Conservation (phyloP, 1,284 basidiomycete species). For the Leccinum ponderosum region DNA sequence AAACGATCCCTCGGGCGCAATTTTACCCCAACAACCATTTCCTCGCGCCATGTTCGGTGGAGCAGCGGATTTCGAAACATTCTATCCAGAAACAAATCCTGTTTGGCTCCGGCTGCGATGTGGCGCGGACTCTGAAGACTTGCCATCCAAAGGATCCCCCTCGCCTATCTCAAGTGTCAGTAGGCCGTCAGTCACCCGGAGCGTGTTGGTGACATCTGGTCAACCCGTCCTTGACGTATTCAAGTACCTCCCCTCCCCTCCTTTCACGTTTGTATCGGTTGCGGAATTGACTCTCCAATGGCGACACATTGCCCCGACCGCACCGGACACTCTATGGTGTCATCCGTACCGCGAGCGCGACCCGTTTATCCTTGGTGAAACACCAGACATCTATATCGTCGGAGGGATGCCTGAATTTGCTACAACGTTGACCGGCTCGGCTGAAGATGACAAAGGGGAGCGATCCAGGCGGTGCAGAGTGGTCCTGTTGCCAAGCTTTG, state of each 20-base stretch:
- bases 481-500: constrained; percentile 84
- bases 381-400: constrained; percentile 90
- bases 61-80: constrained; percentile 60
- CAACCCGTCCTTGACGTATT: constrained; percentile 95
- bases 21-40: constrained; percentile 92
- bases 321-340: constrained; percentile 98
- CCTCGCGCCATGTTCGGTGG: constrained; percentile 90
- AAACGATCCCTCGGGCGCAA: constrained; percentile 83
- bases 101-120: constrained; percentile 71
- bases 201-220: constrained; percentile 82
- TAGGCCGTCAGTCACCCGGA: constrained; percentile 39
- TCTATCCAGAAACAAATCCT: constrained; percentile 89
- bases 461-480: constrained; percentile 61
- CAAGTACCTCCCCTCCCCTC: constrained; percentile 81
- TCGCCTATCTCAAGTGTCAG: constrained; percentile 12
- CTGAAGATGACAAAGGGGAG: constrained; percentile 32
- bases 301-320: constrained; percentile 96
- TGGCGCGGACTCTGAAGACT: constrained; percentile 23
- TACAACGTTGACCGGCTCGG: constrained; percentile 60
- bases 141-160: constrained; percentile 10
- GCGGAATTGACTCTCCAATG: constrained; percentile 84
- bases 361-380: constrained; percentile 85
- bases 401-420: constrained; percentile 88
- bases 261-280: constrained; percentile 69
- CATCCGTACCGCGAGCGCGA: constrained; percentile 90